Evolutionary conservation across 345 rosid species (phyloP).

Genomic region (Kernera saxatilis): DNA sequence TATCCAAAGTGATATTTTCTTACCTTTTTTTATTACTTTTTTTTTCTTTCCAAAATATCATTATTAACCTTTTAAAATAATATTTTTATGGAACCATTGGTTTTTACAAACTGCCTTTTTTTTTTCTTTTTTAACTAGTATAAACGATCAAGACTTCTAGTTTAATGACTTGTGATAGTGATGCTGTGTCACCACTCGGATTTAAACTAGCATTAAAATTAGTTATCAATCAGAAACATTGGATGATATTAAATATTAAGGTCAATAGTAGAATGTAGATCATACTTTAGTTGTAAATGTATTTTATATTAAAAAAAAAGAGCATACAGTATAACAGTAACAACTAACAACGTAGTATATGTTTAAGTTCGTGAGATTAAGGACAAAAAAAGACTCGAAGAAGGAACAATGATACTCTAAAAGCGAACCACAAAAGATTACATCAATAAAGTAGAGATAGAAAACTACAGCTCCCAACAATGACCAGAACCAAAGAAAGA

Average conservation of each 20-base stretch:
- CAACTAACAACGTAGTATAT: slow-evolving; percentile 15
- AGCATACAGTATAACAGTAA: background rate
- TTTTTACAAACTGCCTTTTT: no score
- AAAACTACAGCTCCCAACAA: slow-evolving; percentile 23
- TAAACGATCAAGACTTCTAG: no score
- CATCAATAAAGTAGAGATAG: slow-evolving; percentile 5
- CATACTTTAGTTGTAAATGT: no score
- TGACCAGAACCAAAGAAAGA: slow-evolving; percentile 7
- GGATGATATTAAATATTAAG: no score
- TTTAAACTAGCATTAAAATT: no score
- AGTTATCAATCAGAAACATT: no score
- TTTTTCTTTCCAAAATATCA: background rate
- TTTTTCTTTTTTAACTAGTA: no score
- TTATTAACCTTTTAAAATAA: background rate
- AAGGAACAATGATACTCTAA: background rate
- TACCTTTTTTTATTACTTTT: background rate
- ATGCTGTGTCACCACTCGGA: no score
- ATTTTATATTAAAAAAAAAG: background rate
- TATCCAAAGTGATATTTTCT: background rate
- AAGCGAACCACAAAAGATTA: slow-evolving; percentile 11
- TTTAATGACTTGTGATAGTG: no score
- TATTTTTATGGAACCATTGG: no score
- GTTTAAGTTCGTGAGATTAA: slow-evolving; percentile 1
- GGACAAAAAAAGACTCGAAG: background rate
- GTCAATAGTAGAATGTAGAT: no score